Conservation (phyloP, 208 protist species). For the Novymonas esmeraldas region DNA sequence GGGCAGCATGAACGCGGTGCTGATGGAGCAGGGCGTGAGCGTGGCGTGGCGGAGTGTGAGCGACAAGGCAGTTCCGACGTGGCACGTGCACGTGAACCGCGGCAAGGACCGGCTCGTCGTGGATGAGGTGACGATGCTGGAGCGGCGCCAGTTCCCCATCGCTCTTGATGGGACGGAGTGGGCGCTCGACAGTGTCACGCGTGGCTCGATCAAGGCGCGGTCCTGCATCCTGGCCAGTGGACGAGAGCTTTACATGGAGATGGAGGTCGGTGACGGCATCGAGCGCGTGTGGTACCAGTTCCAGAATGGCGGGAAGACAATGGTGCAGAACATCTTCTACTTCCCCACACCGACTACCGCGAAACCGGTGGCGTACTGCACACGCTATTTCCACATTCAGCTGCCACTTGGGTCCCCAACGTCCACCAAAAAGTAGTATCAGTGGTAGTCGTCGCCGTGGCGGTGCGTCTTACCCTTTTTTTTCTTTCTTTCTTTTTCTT, state of each 20-base stretch:
- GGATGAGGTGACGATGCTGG: constrained; percentile 29
- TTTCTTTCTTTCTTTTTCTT: neutral
- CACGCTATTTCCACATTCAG: constrained; percentile 33
- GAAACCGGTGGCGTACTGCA: constrained; percentile 35
- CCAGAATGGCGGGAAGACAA: constrained; percentile 31
- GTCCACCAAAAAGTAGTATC: constrained; percentile 1
- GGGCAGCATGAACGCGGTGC: constrained; percentile 39
- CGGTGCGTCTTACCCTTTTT: neutral
- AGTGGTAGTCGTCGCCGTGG: neutral
- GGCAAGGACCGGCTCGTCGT: constrained; percentile 29
- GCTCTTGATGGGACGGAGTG: constrained; percentile 33
- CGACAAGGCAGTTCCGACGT: constrained; percentile 33
- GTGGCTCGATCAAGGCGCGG: constrained; percentile 36
- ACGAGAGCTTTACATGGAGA: constrained; percentile 51
- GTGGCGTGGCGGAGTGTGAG: constrained; percentile 57
- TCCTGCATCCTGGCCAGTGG: constrained; percentile 49
- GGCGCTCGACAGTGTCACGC: constrained; percentile 36
- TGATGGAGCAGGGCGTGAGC: constrained; percentile 49
- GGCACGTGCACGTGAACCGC: constrained; percentile 27
- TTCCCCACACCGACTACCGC: constrained; percentile 18
- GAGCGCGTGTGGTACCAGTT: constrained; percentile 54
- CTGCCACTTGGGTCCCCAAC: constrained; percentile 19
- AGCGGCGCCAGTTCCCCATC: constrained; percentile 18
- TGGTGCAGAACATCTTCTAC: constrained; percentile 47
- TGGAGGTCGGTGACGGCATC: constrained; percentile 31